These are phyloP conservation scores for Domatiomyces catenatus DNA, from an alignment of 2,329 filamentous ascomycete genomes.

Conservation along the genomic window DNA sequence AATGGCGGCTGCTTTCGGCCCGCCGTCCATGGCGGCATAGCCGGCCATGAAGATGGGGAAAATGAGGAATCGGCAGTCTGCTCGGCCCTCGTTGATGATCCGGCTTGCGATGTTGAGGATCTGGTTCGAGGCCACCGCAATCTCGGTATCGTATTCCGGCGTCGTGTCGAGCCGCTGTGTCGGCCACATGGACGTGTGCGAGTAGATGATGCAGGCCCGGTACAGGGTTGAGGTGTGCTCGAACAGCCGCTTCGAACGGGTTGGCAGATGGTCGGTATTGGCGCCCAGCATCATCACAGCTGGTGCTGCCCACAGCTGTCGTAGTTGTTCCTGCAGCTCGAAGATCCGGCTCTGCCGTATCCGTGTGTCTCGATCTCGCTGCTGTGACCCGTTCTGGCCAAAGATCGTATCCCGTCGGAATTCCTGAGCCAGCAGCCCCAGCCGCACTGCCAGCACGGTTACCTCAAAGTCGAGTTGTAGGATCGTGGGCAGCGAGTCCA, in stretches of 20 bases:
- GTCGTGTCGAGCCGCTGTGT: slow-evolving; percentile 30
- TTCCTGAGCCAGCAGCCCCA: slow-evolving; percentile 30
- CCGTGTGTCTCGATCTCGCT: slow-evolving; percentile 13
- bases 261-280: slow-evolving; percentile 24
- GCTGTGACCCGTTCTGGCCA: slow-evolving; percentile 8
- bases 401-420: slow-evolving; percentile 25
- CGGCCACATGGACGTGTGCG: slow-evolving; percentile 39
- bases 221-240: slow-evolving; percentile 36
- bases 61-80: slow-evolving; percentile 32
- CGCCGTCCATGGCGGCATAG: slow-evolving; percentile 26
- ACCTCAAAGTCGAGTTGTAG: slow-evolving; percentile 33
- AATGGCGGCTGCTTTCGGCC: slow-evolving; percentile 32
- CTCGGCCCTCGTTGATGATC: slow-evolving; percentile 25
- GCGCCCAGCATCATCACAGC: slow-evolving; percentile 24
- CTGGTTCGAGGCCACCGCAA: slow-evolving; percentile 29
- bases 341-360: slow-evolving; percentile 22
- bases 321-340: slow-evolving; percentile 24
- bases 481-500: slow-evolving; percentile 25
- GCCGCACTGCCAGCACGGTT: slow-evolving; percentile 28
- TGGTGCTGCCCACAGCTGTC: slow-evolving; percentile 25
- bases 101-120: slow-evolving; percentile 32
- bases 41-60: slow-evolving; percentile 43
- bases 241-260: slow-evolving; percentile 24
- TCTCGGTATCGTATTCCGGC: slow-evolving; percentile 26
- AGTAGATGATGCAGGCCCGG: slow-evolving; percentile 36